phyloP scores from a whole-genome alignment of 352 stramenopile genomes.

The Pythium oligandrum region DNA sequence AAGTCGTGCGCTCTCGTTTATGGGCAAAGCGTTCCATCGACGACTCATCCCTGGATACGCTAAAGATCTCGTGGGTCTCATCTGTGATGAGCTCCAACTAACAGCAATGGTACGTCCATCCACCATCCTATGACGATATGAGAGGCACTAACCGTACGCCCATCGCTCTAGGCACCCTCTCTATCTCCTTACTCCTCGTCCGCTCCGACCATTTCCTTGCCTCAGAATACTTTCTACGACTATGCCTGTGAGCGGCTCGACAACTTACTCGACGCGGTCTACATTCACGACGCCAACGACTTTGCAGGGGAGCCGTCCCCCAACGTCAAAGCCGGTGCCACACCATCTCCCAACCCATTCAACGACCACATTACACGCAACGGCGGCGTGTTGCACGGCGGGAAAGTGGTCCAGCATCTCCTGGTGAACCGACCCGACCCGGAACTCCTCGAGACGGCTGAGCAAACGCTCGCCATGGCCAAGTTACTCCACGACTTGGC shows the following conservation, averaged over 20 bases:
- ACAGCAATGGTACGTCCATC: constrained; percentile 28
- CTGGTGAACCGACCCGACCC: constrained; percentile 30
- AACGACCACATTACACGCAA: constrained; percentile 51
- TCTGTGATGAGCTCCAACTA: constrained; percentile 46
- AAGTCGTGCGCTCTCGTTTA: constrained; percentile 42
- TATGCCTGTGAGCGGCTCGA: constrained; percentile 51
- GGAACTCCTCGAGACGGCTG: constrained; percentile 47
- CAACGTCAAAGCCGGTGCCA: constrained; percentile 8
- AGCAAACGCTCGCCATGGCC: constrained; percentile 72
- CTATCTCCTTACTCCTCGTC: not conserved
- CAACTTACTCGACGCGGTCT: constrained; percentile 30
- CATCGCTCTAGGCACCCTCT: not conserved
- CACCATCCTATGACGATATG: not conserved
- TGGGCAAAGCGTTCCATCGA: constrained; percentile 59
- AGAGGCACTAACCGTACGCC: not conserved
- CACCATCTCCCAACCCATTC: constrained; percentile 32
- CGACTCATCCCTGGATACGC: constrained; percentile 46
- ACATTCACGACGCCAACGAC: constrained; percentile 34
- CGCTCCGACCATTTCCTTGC: constrained; percentile 12
- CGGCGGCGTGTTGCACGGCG: constrained; percentile 38
- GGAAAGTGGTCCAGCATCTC: constrained; percentile 29
- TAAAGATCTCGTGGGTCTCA: constrained; percentile 30
- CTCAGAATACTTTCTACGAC: constrained; percentile 44
- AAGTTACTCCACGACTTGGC: constrained; percentile 72
- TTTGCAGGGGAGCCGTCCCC: constrained; percentile 19